Evolutionary conservation across 495 filamentous ascomycete species (phyloP).

Genomic region (Chlorociboria aeruginascens): DNA sequence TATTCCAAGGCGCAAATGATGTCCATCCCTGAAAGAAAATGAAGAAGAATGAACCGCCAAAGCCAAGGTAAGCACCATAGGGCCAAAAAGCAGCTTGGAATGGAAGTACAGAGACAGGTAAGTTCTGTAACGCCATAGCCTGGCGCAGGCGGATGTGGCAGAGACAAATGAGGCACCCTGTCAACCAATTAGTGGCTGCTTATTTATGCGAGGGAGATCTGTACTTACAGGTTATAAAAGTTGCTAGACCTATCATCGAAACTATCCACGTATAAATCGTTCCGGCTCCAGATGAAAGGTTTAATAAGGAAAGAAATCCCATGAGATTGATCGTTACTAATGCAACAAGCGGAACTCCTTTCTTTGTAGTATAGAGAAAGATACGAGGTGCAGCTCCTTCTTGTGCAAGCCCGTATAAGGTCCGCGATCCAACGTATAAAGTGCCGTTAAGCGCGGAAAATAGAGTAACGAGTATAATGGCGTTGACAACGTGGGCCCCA

Average conservation of each 20-base stretch:
- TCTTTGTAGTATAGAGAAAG: constrained; percentile 39
- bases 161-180: too few species aligned
- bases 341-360: constrained; percentile 50
- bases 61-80: constrained; percentile 45
- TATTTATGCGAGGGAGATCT: too few species aligned
- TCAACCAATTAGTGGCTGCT: too few species aligned
- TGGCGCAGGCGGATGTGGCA: constrained; percentile 47
- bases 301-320: constrained; percentile 52
- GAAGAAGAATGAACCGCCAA: constrained; percentile 43
- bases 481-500: constrained; percentile 67
- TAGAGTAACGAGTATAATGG: constrained; percentile 53
- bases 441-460: constrained; percentile 66
- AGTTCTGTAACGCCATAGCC: constrained; percentile 40
- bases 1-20: constrained; percentile 36
- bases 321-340: constrained; percentile 42
- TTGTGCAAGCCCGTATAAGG: constrained; percentile 55
- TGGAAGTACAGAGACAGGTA: constrained; percentile 41
- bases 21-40: constrained; percentile 43
- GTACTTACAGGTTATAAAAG: too few species aligned
- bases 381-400: constrained; percentile 51
- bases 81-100: constrained; percentile 50
- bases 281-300: constrained; percentile 38
- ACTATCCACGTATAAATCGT: constrained; percentile 53
- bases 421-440: constrained; percentile 72
- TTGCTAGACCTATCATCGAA: constrained; percentile 44